Evolutionary conservation across 257 asterid genomes (phyloP), one percentile per base, ranked within the genome.

Genomic region (Hygrophila difformis): DNA sequence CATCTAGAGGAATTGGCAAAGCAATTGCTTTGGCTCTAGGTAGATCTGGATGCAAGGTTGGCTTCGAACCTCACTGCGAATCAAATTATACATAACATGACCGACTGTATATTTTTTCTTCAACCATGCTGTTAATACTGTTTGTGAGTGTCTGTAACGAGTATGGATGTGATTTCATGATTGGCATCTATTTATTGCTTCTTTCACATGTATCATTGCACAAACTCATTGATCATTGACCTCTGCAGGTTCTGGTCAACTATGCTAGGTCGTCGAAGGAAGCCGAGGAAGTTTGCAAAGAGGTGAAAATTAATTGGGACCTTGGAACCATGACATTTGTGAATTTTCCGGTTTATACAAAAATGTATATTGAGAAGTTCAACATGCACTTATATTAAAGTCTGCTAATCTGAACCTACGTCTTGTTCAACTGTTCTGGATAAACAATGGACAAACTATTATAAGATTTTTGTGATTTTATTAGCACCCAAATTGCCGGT

Each of bases 241-340:
- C 54, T 13, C 47, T 67, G 46, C 70, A 89, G 98, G 82, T 89
- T 70, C 79, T 89, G 65, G 96, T 89, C 59, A 89, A 89, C 59
- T 89, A 89, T 64, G 92, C 98, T 22, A 82, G 98, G 77, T 89
- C 98, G 37, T 85, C 96, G 12, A 82, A 76, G 74, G 96, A 89
- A 55, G 98, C 94, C 5, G 94, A 85, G 49, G 96, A 82, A 51
- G 98, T 89, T 33, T 82, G 84, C 70, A 72, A 73, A 48, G 72
- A 67, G 91, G 91, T 79, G 59, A 63, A 34, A 15, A 20, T 44
- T 26, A 26, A 26, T 26, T 3, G 31, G 8, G 8, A 26, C 7
- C 8, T 26, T 3, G 31, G 8, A 26, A 26, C 31, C 31, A 26
- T 8, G 4, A 8, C 1, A 8, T 26, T 26, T 3, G 7, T 26